Conservation (phyloP, 129 eudicot genomes). For the Chrysanthemum makinoi region DNA sequence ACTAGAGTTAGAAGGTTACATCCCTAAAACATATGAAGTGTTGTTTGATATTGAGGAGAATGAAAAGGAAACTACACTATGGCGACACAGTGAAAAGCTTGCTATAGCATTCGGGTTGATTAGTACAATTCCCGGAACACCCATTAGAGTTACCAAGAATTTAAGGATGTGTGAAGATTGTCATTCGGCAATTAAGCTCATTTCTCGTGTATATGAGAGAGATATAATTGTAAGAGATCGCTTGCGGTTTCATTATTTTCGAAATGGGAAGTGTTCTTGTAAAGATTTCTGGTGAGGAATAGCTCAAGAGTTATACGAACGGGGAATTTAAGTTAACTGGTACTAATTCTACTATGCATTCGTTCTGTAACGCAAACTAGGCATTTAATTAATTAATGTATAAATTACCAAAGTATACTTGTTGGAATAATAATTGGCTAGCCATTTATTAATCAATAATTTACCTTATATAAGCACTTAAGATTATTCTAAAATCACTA, state of each 20-base stretch:
- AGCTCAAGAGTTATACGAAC: not conserved
- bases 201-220: conserved; percentile 51
- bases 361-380: too few relatives aligned
- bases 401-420: too few relatives aligned
- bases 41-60: conserved; percentile 56
- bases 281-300: conserved; percentile 54
- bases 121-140: conserved; percentile 37
- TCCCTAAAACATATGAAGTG: conserved; percentile 44
- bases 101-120: conserved; percentile 62
- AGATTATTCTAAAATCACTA: too few relatives aligned
- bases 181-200: conserved; percentile 45
- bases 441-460: too few relatives aligned
- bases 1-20: conserved; percentile 41
- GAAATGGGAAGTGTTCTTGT: conserved; percentile 63
- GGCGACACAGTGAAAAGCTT: conserved; percentile 61
- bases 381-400: too few relatives aligned
- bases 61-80: conserved; percentile 52
- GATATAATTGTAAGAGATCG: conserved; percentile 64
- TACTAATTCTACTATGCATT: too few relatives aligned
- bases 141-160: conserved; percentile 54
- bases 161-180: conserved; percentile 64
- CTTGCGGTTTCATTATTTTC: conserved; percentile 54
- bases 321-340: too few relatives aligned
- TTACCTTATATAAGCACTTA: too few relatives aligned
- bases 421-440: too few relatives aligned